Evolutionary conservation across 2,329 filamentous ascomycete species (phyloP).

Genomic region (Claviceps lovelessii): DNA sequence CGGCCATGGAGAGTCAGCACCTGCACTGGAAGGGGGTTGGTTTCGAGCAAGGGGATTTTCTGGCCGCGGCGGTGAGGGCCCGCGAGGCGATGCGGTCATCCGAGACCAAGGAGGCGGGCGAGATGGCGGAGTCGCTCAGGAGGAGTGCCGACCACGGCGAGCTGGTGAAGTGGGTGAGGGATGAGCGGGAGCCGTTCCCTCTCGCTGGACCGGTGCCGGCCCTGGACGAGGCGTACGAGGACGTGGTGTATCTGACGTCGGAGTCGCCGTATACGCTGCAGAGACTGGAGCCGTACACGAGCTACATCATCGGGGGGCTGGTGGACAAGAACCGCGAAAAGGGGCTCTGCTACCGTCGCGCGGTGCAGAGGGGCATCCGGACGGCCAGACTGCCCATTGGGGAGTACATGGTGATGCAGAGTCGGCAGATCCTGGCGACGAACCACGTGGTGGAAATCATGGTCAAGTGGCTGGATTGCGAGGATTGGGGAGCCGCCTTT

Average conservation of each 20-base stretch:
- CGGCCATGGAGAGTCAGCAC: conserved; percentile 55
- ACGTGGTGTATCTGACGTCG: conserved; percentile 75
- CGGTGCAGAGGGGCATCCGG: conserved; percentile 58
- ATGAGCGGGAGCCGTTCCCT: conserved; percentile 20
- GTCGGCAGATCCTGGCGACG: conserved; percentile 72
- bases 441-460: conserved; percentile 98
- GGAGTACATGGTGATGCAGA: conserved; percentile 86
- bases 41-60: conserved; percentile 62
- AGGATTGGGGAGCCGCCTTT: conserved; percentile 87
- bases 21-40: conserved; percentile 64
- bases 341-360: conserved; percentile 77
- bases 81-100: conserved; percentile 46
- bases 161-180: conserved; percentile 18
- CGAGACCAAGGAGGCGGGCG: conserved; percentile 26
- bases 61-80: conserved; percentile 50
- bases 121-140: conserved; percentile 44
- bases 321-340: conserved; percentile 97
- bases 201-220: conserved; percentile 20
- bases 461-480: conserved; percentile 77
- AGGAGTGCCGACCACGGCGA: conserved; percentile 15
- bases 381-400: conserved; percentile 89
- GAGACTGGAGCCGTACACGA: conserved; percentile 71
- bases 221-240: conserved; percentile 19
- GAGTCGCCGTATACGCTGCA: conserved; percentile 80
- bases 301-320: conserved; percentile 84